A percentile compares a stretch with the other conserved stretches of the same genome.
phyloP scores from a whole-genome alignment of 192 early-diverging fungal genomes.

The Piromyces finnis region DNA sequence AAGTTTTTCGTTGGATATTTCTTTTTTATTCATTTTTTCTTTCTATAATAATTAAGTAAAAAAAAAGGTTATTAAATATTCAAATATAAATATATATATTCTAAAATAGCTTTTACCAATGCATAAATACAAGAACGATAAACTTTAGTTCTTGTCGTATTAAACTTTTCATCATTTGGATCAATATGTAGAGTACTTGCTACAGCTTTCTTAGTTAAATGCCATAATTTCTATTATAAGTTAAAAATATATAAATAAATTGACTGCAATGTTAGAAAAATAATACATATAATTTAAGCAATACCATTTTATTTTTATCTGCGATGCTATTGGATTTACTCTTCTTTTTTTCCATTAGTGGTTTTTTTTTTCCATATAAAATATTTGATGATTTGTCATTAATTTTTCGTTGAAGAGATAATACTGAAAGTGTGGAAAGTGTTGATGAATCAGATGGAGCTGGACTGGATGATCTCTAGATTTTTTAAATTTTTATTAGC shows the following conservation, averaged over 20 bases:
- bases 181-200: background rate
- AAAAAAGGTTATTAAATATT: background rate
- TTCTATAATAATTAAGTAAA: background rate
- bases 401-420: background rate
- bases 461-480: background rate
- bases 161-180: background rate
- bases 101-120: background rate
- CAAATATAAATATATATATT: background rate
- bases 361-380: background rate
- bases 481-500: too few relatives aligned
- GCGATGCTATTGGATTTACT: background rate
- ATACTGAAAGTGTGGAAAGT: background rate
- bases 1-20: background rate
- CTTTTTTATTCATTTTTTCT: background rate
- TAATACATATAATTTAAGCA: too few relatives aligned
- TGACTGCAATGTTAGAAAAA: too few relatives aligned
- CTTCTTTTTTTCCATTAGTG: background rate
- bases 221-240: background rate
- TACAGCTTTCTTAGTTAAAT: background rate
- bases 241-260: background rate
- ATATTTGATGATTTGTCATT: background rate
- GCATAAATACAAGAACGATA: background rate
- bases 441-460: background rate
- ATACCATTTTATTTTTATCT: background rate
- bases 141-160: background rate